Base-by-base conservation (phyloP, 2,329 filamentous ascomycete genomes). In the Dothistroma pini region DNA sequence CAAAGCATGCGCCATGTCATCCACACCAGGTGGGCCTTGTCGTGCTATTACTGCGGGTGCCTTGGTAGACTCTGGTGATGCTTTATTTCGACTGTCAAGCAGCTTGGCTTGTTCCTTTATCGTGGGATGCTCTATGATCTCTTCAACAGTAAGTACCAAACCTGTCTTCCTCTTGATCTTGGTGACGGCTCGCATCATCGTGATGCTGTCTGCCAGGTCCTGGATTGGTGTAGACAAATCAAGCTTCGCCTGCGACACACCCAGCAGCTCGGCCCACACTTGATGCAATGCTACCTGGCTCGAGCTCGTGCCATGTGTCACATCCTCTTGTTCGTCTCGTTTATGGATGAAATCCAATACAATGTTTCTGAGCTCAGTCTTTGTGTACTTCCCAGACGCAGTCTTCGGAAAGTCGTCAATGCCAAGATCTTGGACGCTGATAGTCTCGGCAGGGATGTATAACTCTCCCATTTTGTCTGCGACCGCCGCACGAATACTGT, bases 401-500 rank as follows among this genome's bases (percentile, higher is more conserved):
- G 59, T 57, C 47, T 57, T 55, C 12, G 66, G 66, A 55, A 59
- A 68, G n/a, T 68, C 64, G 12, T 62, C 55, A 14, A 63, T 47
- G 1, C 64, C 64, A 1, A 61, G 32, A n/a, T 57, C 35, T 14
- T 34, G 14, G 19, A 66, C 19, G 2, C 50, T 56, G 19, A 63
- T 29, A 9, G 64, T 57, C n/a, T 67, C 58, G n/a, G 62, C 57
- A 8, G 57, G 60, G 7, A 58, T 58, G 35, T 61, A 62, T n/a
- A 56, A 12, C 12, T 56, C 49, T 1, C 63, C 65, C 44, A 66
- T 29, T 3, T 32, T 32, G 2, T 49, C 57, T 3, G 54, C 38
- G 5, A 66, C 58, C 5, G 51, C 52, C 0, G 61, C 34, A 16
- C 51, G 47, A 25, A 67, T 41, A 1, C 41, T 19, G 12, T 44